Evolutionary conservation across 495 filamentous ascomycete species (phyloP), one percentile per base, ranked within the genome.

Genomic region (Penicillium nucicola): DNA sequence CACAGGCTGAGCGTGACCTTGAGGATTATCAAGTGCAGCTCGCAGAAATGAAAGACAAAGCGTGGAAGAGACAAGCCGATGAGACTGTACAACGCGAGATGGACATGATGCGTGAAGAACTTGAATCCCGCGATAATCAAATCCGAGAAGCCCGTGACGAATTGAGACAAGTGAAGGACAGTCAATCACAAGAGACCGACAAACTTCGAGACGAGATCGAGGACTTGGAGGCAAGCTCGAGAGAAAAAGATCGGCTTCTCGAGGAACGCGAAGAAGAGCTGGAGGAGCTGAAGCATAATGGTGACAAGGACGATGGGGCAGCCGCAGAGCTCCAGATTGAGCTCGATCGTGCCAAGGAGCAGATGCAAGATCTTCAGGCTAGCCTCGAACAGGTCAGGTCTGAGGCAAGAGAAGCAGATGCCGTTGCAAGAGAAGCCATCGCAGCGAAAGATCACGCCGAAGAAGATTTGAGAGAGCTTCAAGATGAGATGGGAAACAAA

Each of bases 11-110:
- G 71, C 86, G 86, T 45, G 89, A 87, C 20, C 68, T 95, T 4
- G 90, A 95, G 64, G 71, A 77, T 40, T 95, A 90, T 61, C 76
- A 84, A 39, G 77, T 84, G 50, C 87, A 93, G 68, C 79, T 96
- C 42, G 61, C 85, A 32, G 90, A 96, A 47, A 72, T 91, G 36
- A 84, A 79, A 20, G 87, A 95, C 50, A 88, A 88, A 65, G 77
- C 85, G 33, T 87, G 89, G 66, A 79, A 82, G 56, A 84, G 84
- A 60, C 84, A 88, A 53, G 81, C 79, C 9, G 83, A 90, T 60
- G 79, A 84, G 35, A 79, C 77, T 18, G 64, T 85, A 14, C 79
- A 79, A 25, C 78, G 82, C 28, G 78, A 87, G 42, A 76, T 88
- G 49, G 79, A 77, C 19, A 60, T 81, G 35, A 75, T 88, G 52